Conservation (phyloP, 768 basidiomycete species). For the Kwoniella mangroviensis region DNA sequence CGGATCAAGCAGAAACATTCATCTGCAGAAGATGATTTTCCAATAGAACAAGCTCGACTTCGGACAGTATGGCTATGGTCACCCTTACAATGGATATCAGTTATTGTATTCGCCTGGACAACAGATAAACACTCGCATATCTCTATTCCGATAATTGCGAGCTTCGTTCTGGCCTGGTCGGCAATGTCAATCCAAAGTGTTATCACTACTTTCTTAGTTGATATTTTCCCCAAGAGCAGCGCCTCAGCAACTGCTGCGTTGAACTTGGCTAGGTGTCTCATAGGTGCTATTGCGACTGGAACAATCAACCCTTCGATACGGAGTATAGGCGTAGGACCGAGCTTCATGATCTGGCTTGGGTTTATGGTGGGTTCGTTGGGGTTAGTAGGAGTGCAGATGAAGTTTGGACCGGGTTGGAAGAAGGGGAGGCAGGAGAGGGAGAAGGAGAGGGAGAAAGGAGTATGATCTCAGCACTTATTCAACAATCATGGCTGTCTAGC, state of each 20-base stretch:
- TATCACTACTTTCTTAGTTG: conserved; percentile 10
- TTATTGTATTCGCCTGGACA: conserved; percentile 14
- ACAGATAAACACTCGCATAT: conserved; percentile 15
- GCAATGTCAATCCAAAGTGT: conserved; percentile 18
- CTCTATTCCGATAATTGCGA: conserved; percentile 1
- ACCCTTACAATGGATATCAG: not conserved
- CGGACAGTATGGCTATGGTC: conserved; percentile 11
- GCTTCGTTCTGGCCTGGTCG: conserved; percentile 17
- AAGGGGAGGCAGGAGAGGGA: conserved; percentile 4
- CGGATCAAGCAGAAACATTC: not conserved
- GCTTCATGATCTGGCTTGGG: conserved; percentile 11
- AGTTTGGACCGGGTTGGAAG: conserved; percentile 3
- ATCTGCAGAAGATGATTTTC: conserved; percentile 5
- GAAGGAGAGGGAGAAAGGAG: not conserved
- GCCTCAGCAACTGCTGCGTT: conserved; percentile 16
- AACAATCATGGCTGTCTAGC: no score
- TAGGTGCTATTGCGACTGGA: conserved; percentile 13
- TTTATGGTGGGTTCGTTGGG: not conserved
- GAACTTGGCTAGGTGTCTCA: conserved; percentile 11
- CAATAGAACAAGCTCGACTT: conserved; percentile 10
- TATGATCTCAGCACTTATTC: no score
- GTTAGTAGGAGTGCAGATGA: conserved; percentile 12
- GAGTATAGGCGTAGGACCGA: conserved; percentile 9
- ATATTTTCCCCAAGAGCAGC: conserved; percentile 9
- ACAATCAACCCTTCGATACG: conserved; percentile 5